Evolutionary conservation across 2,329 filamentous ascomycete genomes (phyloP).

Genomic region (Neopestalotiopsis sp.): DNA sequence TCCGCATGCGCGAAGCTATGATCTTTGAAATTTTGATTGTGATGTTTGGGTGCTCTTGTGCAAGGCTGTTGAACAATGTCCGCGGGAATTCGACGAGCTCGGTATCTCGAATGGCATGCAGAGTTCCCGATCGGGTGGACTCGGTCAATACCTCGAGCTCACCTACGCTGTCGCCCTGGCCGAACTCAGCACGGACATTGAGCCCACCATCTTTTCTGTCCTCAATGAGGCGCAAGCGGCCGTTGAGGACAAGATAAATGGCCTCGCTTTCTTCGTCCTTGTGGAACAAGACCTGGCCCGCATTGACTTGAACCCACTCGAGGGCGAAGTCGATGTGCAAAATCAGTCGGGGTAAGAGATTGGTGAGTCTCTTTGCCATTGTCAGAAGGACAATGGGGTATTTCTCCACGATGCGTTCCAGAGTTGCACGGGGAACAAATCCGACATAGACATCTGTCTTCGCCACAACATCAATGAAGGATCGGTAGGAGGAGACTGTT

Average conservation of each 20-base stretch:
- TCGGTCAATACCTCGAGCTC: slow-evolving; percentile 98
- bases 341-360: slow-evolving; percentile 84
- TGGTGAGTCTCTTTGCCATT: slow-evolving; percentile 93
- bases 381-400: slow-evolving; percentile 93
- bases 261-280: slow-evolving; percentile 96
- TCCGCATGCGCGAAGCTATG: slow-evolving; percentile 92
- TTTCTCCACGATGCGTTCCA: slow-evolving; percentile 91
- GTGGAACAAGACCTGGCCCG: slow-evolving; percentile 92
- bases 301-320: slow-evolving; percentile 97
- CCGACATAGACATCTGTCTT: slow-evolving; percentile 99
- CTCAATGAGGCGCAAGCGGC: slow-evolving; percentile 82
- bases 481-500: slow-evolving; percentile 91
- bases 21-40: slow-evolving; percentile 99
- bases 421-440: slow-evolving; percentile 82
- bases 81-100: slow-evolving; percentile 96
- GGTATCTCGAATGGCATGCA: slow-evolving; percentile 96
- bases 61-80: slow-evolving; percentile 95
- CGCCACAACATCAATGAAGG: slow-evolving; percentile 94
- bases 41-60: slow-evolving; percentile 95
- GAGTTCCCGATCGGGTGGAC: slow-evolving; percentile 83
- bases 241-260: slow-evolving; percentile 97
- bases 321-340: slow-evolving; percentile 97
- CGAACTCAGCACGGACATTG: slow-evolving; percentile 88
- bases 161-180: slow-evolving; percentile 96
- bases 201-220: slow-evolving; percentile 83